These are phyloP conservation scores for Nakazawaea pomicola DNA, from an alignment of 805 yeast genomes.

Conservation along the genomic window DNA sequence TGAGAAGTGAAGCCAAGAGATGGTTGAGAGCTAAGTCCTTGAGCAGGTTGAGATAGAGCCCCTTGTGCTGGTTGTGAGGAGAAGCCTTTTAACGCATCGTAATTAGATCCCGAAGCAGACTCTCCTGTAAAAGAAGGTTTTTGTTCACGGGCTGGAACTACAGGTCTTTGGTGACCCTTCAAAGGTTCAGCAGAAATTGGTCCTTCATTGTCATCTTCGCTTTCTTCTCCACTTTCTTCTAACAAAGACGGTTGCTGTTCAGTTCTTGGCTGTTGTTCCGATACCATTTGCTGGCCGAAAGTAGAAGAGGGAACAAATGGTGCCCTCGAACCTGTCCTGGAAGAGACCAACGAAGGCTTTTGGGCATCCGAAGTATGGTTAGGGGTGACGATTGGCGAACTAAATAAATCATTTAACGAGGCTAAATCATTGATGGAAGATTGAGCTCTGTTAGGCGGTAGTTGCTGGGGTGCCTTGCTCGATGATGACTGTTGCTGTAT, in stretches of 20 bases:
- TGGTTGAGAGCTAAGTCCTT: too few relatives aligned
- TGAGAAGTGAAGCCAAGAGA: conserved; percentile 16
- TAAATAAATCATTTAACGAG: conserved; percentile 51
- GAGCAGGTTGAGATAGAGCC: conserved; percentile 14
- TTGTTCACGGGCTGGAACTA: conserved; percentile 29
- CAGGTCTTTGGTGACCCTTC: conserved; percentile 23
- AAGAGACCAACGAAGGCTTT: conserved; percentile 21
- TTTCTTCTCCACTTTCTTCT: conserved; percentile 31
- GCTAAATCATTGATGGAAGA: conserved; percentile 65
- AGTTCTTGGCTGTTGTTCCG: conserved; percentile 23
- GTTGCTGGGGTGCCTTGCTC: conserved; percentile 4
- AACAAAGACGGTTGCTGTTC: conserved; percentile 26
- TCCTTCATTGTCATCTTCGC: conserved; percentile 32
- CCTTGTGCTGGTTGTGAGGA: conserved; percentile 12
- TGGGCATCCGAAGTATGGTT: conserved; percentile 13
- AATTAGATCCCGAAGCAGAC: conserved; percentile 28
- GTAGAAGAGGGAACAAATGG: conserved; percentile 75
- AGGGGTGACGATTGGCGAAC: conserved; percentile 31
- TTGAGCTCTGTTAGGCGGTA: conserved; percentile 28
- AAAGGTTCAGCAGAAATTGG: conserved; percentile 17
- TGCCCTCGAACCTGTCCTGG: conserved; percentile 28
- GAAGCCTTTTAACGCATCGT: conserved; percentile 42
- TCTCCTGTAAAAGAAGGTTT: conserved; percentile 27
- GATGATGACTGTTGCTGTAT: too few relatives aligned
- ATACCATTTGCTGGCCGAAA: conserved; percentile 71